Conservation (phyloP, 768 basidiomycete genomes). For the Trametes meyenii region DNA sequence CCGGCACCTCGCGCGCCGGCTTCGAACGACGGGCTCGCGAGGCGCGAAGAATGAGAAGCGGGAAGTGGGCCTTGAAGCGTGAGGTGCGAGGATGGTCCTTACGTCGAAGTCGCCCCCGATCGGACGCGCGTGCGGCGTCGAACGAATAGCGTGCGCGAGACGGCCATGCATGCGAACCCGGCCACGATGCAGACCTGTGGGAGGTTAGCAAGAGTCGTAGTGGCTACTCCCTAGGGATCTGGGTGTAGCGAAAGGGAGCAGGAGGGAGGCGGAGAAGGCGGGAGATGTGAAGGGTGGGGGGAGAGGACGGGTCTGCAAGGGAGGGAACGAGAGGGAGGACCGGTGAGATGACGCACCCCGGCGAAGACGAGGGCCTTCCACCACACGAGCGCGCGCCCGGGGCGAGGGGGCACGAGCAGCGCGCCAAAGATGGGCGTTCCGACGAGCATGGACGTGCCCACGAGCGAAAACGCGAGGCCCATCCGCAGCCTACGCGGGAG, state of each 20-base stretch:
- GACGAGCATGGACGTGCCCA: constrained; percentile 26
- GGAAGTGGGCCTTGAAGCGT: not conserved
- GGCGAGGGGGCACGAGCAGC: constrained; percentile 20
- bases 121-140: not conserved
- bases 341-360: constrained; percentile 23
- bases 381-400: constrained; percentile 19
- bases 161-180: constrained; percentile 20
- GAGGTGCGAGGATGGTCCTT: not conserved
- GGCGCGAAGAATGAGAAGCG: no score
- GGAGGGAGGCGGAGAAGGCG: not conserved
- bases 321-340: not conserved
- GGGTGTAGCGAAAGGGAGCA: not conserved
- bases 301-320: not conserved
- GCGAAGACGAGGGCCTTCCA: constrained; percentile 28
- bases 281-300: not conserved
- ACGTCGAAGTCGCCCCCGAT: not conserved
- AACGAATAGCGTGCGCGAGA: constrained; percentile 21
- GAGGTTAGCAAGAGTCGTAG: not conserved
- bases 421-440: constrained; percentile 31
- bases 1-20: no score
- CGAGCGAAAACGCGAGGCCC: constrained; percentile 29
- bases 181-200: constrained; percentile 21
- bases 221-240: not conserved
- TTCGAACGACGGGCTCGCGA: no score
- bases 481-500: constrained; percentile 24